phyloP scores from a whole-genome alignment of 192 early-diverging fungal species.

The Spizellomyces sp. region DNA sequence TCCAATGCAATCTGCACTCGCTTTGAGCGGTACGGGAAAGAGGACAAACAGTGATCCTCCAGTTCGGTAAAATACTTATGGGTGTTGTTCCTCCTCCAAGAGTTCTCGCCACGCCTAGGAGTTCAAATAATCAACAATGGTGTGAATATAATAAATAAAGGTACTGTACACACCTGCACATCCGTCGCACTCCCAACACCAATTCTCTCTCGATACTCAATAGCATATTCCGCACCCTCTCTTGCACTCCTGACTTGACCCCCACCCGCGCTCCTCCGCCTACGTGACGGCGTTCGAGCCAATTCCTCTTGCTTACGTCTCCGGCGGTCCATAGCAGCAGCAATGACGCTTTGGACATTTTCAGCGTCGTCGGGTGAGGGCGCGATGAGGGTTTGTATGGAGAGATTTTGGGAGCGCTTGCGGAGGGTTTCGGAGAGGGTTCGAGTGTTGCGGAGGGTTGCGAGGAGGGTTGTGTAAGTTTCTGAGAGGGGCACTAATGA shows the following conservation, averaged over 20 bases:
- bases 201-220: slow-evolving; percentile 25
- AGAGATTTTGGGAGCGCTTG: slow-evolving; percentile 3
- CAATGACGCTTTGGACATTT: slow-evolving; percentile 17
- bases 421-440: not conserved
- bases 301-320: slow-evolving; percentile 15
- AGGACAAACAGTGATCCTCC: too few species aligned
- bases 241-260: slow-evolving; percentile 8
- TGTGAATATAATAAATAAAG: not conserved
- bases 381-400: slow-evolving; percentile 15
- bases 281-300: slow-evolving; percentile 11
- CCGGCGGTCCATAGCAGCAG: slow-evolving; percentile 25
- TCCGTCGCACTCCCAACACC: slow-evolving; percentile 21
- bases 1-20: too few species aligned
- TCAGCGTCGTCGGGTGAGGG: slow-evolving; percentile 1
- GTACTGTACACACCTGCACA: not conserved
- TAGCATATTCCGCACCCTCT: slow-evolving; percentile 28
- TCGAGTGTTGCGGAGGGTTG: slow-evolving; percentile 8
- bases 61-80: too few species aligned
- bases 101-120: too few species aligned
- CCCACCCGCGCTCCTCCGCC: slow-evolving; percentile 13
- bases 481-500: not conserved
- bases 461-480: slow-evolving; percentile 19
- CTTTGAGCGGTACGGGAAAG: too few species aligned
- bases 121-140: too few species aligned
- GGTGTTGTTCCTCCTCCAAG: too few species aligned